Evolutionary conservation across 139 green algal genomes (phyloP), one percentile per base, ranked within the genome.

Genomic region (Trebouxia sp.): DNA sequence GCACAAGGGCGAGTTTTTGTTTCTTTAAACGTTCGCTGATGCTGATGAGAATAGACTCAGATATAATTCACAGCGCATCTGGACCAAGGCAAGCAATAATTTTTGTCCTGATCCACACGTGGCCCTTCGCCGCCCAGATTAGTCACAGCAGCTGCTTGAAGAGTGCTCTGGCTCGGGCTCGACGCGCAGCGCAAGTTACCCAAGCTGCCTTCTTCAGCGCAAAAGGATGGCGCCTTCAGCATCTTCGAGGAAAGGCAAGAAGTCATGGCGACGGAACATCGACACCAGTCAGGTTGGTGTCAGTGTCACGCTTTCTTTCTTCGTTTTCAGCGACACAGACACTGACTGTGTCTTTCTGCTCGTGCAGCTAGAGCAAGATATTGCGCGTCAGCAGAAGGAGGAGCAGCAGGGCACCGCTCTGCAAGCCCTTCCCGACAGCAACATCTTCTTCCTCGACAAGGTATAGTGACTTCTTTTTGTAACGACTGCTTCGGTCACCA

Each of bases 391-490:
- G 12, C 90, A 85, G 0, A 83, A 88, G 65, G 78, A 94, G 69
- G 76, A 91, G 74, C 83, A 85, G 24, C 82, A 87, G 30, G 86
- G 88, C 0, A 81, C 88, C 32, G 85, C 62, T 26, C 78, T 93
- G 3, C 79, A 90, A 28, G 75, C 75, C 11, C 74, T 96, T 3
- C 83, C 89, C 3, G 91, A 95, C 78, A 83, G 87, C 10, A 83
- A 95, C 45, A 82, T 96, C 1, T 96, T 95, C 65, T 93, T 92
- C 17, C 78, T 91, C 0, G 92, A 96, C 87, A 96, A 88, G 92
- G 92, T 92, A 77, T 32, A 14, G 79, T 10, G 32, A 3, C 12
- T 28, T 45, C n/a, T n/a, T n/a, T n/a, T n/a, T n/a, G n/a, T n/a
- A n/a, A n/a, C n/a, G n/a, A n/a, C n/a, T n/a, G n/a, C n/a, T n/a